phyloP scores from a whole-genome alignment of 257 asterid genomes.

The Nyctanthes arbortristis region DNA sequence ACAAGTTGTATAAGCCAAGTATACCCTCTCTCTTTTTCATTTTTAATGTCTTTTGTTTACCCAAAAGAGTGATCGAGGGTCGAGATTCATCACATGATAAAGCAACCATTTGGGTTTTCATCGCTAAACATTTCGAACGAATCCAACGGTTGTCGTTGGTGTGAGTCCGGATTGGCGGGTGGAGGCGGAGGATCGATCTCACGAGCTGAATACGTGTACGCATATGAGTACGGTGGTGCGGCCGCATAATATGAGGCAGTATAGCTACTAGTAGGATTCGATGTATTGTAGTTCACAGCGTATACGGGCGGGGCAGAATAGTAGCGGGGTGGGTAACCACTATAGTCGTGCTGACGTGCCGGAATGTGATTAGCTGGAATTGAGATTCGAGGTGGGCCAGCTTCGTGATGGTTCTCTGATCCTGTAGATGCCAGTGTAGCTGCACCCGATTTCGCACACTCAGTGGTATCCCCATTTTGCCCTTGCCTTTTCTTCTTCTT shows the following conservation, averaged over 20 bases:
- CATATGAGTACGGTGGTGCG: conserved; percentile 49
- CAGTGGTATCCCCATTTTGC: conserved; percentile 36
- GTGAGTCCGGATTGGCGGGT: conserved; percentile 36
- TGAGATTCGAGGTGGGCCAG: conserved; percentile 26
- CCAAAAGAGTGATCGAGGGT: background rate
- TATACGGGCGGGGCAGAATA: conserved; percentile 36
- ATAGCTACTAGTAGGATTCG: conserved; percentile 46
- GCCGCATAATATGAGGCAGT: conserved; percentile 58
- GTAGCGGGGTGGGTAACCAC: conserved; percentile 29
- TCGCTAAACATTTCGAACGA: conserved; percentile 79
- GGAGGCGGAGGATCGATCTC: conserved; percentile 34
- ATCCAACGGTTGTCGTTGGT: conserved; percentile 63
- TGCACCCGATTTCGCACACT: conserved; percentile 25
- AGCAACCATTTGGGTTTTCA: conserved; percentile 79
- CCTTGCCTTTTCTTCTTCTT: conserved; percentile 65
- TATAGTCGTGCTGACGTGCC: conserved; percentile 38
- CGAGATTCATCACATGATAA: conserved; percentile 46
- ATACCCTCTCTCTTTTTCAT: background rate
- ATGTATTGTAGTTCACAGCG: conserved; percentile 64
- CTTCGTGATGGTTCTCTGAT: conserved; percentile 26
- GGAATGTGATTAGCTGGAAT: conserved; percentile 27
- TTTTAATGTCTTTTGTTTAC: too few species aligned
- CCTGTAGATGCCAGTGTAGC: conserved; percentile 27
- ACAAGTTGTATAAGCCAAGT: conserved; percentile 43
- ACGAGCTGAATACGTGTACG: conserved; percentile 37